phyloP scores from a whole-genome alignment of 129 eudicot species.

The Centaurea solstitialis region DNA sequence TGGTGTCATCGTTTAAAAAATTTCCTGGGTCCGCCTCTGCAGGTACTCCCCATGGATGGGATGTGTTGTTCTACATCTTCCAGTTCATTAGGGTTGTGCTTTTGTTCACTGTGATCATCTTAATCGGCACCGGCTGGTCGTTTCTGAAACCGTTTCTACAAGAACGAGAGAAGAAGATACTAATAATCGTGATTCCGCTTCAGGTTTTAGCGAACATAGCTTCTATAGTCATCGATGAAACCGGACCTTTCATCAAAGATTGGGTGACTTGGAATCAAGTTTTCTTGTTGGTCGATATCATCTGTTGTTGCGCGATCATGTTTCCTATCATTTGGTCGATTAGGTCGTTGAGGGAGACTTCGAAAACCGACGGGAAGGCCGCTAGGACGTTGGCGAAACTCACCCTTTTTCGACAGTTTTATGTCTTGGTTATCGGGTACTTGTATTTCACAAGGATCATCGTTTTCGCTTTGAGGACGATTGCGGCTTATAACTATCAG shows the following conservation, averaged over 20 bases:
- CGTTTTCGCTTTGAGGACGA: slow-evolving; percentile 27
- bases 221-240: slow-evolving; percentile 26
- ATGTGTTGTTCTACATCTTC: slow-evolving; percentile 32
- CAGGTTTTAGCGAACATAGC: slow-evolving; percentile 43
- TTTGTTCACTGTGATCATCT: slow-evolving; percentile 33
- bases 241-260: slow-evolving; percentile 37
- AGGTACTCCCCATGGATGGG: slow-evolving; percentile 40
- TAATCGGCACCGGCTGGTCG: slow-evolving; percentile 51
- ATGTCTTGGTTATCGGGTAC: slow-evolving; percentile 27
- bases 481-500: slow-evolving; percentile 27
- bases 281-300: slow-evolving; percentile 40
- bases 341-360: slow-evolving; percentile 22
- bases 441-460: slow-evolving; percentile 47
- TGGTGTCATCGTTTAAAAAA: too few relatives aligned
- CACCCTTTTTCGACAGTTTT: slow-evolving; percentile 33
- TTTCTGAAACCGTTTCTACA: slow-evolving; percentile 37
- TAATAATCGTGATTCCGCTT: slow-evolving; percentile 32
- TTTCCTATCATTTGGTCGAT: slow-evolving; percentile 45
- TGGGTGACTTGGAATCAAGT: slow-evolving; percentile 43
- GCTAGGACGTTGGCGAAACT: slow-evolving; percentile 34
- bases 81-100: slow-evolving; percentile 28
- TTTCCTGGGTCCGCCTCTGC: too few relatives aligned
- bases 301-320: slow-evolving; percentile 37
- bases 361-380: slow-evolving; percentile 43
- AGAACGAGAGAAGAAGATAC: slow-evolving; percentile 28